Percentiles rank a stretch among this genome's conserved stretches.
These are phyloP conservation scores for Trichocladium antarcticum DNA, from an alignment of 495 filamentous ascomycete genomes.

Conservation along the genomic window DNA sequence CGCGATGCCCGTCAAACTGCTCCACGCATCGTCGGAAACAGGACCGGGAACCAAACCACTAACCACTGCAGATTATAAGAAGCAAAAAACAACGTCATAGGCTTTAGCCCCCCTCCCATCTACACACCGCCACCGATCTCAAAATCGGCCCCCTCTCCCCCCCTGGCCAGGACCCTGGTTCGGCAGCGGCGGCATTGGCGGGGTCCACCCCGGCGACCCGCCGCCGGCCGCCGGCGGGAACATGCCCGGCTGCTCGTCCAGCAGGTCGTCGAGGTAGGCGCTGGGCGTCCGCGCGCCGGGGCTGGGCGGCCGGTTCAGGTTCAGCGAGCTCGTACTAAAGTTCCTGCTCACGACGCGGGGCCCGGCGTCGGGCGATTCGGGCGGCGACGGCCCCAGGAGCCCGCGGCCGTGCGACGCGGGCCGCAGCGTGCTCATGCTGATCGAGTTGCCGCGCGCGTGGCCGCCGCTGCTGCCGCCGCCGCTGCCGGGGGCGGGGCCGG, in stretches of 20 bases:
- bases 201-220: too few relatives aligned
- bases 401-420: conserved; percentile 41
- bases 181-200: too few relatives aligned
- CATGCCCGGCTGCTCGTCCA: conserved; percentile 46
- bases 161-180: too few relatives aligned
- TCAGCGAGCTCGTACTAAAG: conserved; percentile 59
- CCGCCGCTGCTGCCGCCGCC: background rate
- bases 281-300: conserved; percentile 63
- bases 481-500: conserved; percentile 4
- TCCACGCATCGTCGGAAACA: too few relatives aligned
- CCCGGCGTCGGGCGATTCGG: conserved; percentile 50
- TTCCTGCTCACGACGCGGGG: conserved; percentile 17
- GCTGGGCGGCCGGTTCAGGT: conserved; percentile 52
- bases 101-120: background rate
- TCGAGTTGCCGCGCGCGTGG: conserved; percentile 37
- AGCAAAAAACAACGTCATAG: background rate
- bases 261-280: conserved; percentile 85
- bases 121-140: background rate
- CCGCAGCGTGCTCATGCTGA: conserved; percentile 45
- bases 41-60: too few relatives aligned
- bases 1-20: background rate
- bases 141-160: background rate
- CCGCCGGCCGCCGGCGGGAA: conserved; percentile 28
- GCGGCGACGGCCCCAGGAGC: conserved; percentile 43
- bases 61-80: background rate